Conservation (phyloP, 345 rosid genomes). For the Theobroma cacao region DNA sequence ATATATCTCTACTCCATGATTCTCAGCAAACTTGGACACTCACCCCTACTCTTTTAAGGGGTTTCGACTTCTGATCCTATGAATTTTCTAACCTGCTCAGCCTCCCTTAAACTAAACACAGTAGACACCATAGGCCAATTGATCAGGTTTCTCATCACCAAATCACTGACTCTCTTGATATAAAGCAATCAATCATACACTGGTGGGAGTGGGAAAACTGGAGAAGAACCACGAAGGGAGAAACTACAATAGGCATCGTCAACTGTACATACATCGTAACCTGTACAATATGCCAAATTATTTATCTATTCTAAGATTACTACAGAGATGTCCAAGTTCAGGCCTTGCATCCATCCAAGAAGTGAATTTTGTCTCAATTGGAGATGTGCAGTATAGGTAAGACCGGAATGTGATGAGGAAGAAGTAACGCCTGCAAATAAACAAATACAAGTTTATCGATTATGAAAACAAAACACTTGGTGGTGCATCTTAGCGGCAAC, state of each 20-base stretch:
- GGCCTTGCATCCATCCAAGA: slow-evolving; percentile 90
- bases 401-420: slow-evolving; percentile 83
- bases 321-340: slow-evolving; percentile 89
- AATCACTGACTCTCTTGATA: too few relatives aligned
- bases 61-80: background rate
- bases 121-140: background rate
- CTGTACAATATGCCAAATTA: slow-evolving; percentile 33
- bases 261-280: slow-evolving; percentile 42
- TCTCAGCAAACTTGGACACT: background rate
- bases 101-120: background rate
- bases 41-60: background rate
- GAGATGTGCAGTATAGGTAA: slow-evolving; percentile 67
- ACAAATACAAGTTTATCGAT: background rate
- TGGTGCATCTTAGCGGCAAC: background rate
- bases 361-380: slow-evolving; percentile 51
- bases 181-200: background rate
- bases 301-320: slow-evolving; percentile 76
- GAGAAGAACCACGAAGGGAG: background rate
- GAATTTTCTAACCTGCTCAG: background rate
- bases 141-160: background rate
- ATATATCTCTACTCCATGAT: background rate
- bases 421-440: slow-evolving; percentile 76
- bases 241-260: slow-evolving; percentile 20
- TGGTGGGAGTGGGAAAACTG: background rate
- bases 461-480: background rate